Evolutionary conservation across 805 yeast species (phyloP), one percentile per base, ranked within the genome.

Genomic region (Kluyveromyces wickerhamii): DNA sequence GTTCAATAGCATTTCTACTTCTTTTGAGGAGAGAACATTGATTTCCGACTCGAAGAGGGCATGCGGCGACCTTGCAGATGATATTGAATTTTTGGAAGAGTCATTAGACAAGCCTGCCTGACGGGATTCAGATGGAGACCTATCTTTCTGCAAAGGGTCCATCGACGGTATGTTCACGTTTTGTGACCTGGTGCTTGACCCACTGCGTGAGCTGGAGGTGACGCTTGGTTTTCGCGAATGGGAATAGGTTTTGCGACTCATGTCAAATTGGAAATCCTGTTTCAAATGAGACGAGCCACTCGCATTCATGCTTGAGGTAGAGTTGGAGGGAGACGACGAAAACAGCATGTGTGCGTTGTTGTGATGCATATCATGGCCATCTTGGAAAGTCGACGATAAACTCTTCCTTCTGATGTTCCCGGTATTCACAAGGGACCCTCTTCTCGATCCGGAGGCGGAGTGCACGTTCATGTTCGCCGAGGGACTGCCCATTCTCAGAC

Each of bases 1-100:
- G 35, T 49, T 54, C 35, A 61, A 52, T 21, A 61, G 52, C 42
- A 59, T 54, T 38, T 63, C 65, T 2, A 58, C 61, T 35, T 62
- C 67, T 35, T 57, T 60, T 2, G 62, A 38, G 4, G 59, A 44
- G n/a, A 62, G 51, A 13, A 62, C 41, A 13, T 49, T 57, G 24
- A 55, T 40, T 13, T 45, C 42, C 7, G 42, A 43, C 9, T 28
- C 35, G 18, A 30, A 9, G 6, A 21, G n/a, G n/a, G 33, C 12
- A 26, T 14, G 17, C 10, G 17, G 19, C 5, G 19, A 26, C 33
- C 38, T 15, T 37, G 43, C 23, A 29, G 46, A 15, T 34, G 38
- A 6, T 18, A 29, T 14, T 33, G 29, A 26, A 6, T 26, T 10
- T 22, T 30, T 21, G 11, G 19, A 4, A n/a, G n/a, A 29, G 4